phyloP scores from a whole-genome alignment of 1,284 basidiomycete species.

The Coniophora puteana region DNA sequence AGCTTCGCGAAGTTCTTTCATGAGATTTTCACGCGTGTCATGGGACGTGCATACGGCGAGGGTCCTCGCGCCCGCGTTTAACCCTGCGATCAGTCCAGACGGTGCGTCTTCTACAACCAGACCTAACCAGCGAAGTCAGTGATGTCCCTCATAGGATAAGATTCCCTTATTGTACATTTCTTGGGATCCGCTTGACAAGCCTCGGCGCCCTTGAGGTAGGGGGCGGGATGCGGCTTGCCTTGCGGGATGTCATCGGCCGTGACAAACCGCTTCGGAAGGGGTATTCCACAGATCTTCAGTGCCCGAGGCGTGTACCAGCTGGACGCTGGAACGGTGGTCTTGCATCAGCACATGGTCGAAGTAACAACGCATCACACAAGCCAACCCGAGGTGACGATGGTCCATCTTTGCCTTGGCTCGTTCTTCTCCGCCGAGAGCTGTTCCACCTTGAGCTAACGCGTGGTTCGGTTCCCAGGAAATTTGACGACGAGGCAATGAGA shows the following conservation, averaged over 20 bases:
- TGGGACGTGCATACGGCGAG: constrained; percentile 84
- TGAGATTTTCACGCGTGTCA: constrained; percentile 44
- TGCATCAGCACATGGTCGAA: not conserved
- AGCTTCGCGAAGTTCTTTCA: no score
- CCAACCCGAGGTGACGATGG: constrained; percentile 75
- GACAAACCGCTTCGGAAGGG: constrained; percentile 56
- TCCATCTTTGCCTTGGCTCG: constrained; percentile 51
- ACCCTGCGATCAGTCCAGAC: constrained; percentile 70
- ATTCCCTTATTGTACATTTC: constrained; percentile 37
- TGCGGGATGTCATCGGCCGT: constrained; percentile 71
- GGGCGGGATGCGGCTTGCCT: constrained; percentile 82
- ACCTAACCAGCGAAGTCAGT: constrained; percentile 35
- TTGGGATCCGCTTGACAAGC: constrained; percentile 44
- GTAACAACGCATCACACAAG: constrained; percentile 1
- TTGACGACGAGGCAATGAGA: not conserved
- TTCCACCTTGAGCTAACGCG: constrained; percentile 24
- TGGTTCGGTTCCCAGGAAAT: constrained; percentile 9
- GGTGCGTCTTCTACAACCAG: constrained; percentile 86
- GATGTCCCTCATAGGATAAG: not conserved
- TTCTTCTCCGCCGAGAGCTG: constrained; percentile 9
- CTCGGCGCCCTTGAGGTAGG: constrained; percentile 66
- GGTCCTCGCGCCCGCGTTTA: constrained; percentile 68
- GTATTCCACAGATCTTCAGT: constrained; percentile 54
- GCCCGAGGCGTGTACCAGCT: constrained; percentile 63
- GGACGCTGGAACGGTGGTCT: constrained; percentile 45